Evolutionary conservation across 176 grass and related monocot genomes (phyloP), one percentile per base, ranked within the genome.

Genomic region (Pontederia paniculata): DNA sequence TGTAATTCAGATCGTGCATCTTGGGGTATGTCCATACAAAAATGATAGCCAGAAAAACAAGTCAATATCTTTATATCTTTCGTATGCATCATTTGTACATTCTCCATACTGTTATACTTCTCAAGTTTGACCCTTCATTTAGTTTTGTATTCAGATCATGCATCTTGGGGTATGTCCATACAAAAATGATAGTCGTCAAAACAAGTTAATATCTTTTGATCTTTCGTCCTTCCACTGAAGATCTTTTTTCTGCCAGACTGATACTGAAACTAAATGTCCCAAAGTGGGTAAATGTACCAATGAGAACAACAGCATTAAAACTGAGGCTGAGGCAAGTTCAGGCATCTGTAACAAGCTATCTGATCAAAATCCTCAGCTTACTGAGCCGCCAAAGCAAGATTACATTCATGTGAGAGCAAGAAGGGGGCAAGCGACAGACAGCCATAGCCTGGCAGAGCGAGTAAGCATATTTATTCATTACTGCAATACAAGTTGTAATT

Each of bases 341-440:
- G 84, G 65, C 65, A 72, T 62, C 51, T 74, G 57, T 65, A 83
- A 73, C 45, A 90, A 89, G 68, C 14, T 51, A 52, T 52, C 18
- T 55, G 73, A 89, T 57, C 69, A 88, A 88, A 88, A 80, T 81
- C 50, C 71, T 57, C 63, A 44, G 52, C 66, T 58, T 10, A 41
- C 45, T 17, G 91, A 81, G 60, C 77, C 65, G 74, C 72, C 80
- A 18, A 98, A 91, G 57, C 87, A 98, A 84, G 87, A 98, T 68
- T 98, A 80, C 49, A 98, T 98, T 54, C 93, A 98, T 73, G 93
- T 98, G 42, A 86, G 87, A 63, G 93, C 93, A 80, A 84, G 93
- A 78, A 88, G 93, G 65, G 93, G 93, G 55, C 93, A 91, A 84
- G 93, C 93, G 48, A 98, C 93, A 44, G 93, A 98, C 44, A 98